These are phyloP conservation scores for Pyricularia pennisetigena DNA, from an alignment of 2,329 filamentous ascomycete genomes.

Conservation along the genomic window DNA sequence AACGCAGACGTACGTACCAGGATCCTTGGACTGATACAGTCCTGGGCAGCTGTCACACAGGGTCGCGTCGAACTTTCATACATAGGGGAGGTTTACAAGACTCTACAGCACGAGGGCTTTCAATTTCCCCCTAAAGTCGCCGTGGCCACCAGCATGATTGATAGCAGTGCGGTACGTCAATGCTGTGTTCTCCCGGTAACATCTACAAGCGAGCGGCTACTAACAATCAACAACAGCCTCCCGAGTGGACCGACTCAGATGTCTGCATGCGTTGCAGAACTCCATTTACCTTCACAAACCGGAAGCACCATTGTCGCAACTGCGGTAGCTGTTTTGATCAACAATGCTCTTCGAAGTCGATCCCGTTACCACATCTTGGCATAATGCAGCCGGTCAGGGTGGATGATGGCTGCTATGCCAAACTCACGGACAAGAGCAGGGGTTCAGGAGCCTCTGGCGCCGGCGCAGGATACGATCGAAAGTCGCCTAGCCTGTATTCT, in stretches of 20 bases:
- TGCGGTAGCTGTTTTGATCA: slow-evolving; percentile 97
- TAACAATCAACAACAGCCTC: slow-evolving; percentile 48
- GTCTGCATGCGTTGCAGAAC: slow-evolving; percentile 98
- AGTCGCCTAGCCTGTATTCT: slow-evolving; percentile 1
- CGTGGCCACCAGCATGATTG: slow-evolving; percentile 94
- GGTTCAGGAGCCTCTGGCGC: slow-evolving; percentile 14
- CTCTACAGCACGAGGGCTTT: slow-evolving; percentile 75
- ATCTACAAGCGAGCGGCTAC: not conserved
- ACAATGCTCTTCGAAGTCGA: slow-evolving; percentile 80
- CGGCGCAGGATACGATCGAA: slow-evolving; percentile 23
- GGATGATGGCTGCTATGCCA: slow-evolving; percentile 90
- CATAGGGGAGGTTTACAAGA: slow-evolving; percentile 78
- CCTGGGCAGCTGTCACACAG: slow-evolving; percentile 85
- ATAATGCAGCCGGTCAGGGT: slow-evolving; percentile 87
- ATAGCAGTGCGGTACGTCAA: slow-evolving; percentile 77
- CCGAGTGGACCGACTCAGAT: slow-evolving; percentile 95
- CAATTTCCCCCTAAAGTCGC: slow-evolving; percentile 79
- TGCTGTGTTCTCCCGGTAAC: not conserved
- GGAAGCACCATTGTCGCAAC: slow-evolving; percentile 96
- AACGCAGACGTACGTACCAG: slow-evolving; percentile 82
- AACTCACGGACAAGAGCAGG: slow-evolving; percentile 67
- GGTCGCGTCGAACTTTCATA: slow-evolving; percentile 75
- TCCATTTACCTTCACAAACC: slow-evolving; percentile 92
- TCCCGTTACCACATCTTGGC: slow-evolving; percentile 84
- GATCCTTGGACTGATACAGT: slow-evolving; percentile 88